A percentile compares a stretch with the other conserved stretches of the same genome.
phyloP scores from a whole-genome alignment of 352 stramenopile species.

The Pythium pectinolyticum region DNA sequence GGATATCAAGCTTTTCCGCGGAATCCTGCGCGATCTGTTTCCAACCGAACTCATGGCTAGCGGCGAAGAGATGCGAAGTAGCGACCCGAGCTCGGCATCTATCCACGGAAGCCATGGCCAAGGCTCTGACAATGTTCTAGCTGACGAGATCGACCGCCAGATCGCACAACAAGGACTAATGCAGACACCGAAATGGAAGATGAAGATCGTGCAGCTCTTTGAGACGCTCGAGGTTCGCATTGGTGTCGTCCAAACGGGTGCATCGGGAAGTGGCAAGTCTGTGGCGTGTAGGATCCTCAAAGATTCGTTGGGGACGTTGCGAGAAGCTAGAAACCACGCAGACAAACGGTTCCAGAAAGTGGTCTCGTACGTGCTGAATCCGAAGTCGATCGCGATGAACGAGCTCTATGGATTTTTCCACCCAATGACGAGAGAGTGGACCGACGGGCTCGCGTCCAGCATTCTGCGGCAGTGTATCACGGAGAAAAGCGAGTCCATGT shows the following conservation, averaged over 20 bases:
- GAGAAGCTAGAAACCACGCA: slow-evolving; percentile 44
- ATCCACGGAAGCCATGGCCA: neutral
- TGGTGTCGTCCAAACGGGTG: slow-evolving; percentile 80
- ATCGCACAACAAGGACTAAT: slow-evolving; percentile 62
- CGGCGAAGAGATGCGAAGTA: neutral
- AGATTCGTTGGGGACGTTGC: slow-evolving; percentile 47
- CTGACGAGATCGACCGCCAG: slow-evolving; percentile 69
- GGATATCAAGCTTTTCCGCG: slow-evolving; percentile 87
- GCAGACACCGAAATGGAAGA: slow-evolving; percentile 65
- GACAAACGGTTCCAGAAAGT: slow-evolving; percentile 61
- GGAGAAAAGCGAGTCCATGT: slow-evolving; percentile 55
- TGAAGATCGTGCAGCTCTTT: slow-evolving; percentile 91
- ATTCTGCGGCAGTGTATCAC: slow-evolving; percentile 74
- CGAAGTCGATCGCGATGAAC: slow-evolving; percentile 76
- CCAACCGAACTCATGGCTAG: slow-evolving; percentile 36
- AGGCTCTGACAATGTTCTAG: neutral
- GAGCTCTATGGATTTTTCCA: slow-evolving; percentile 89
- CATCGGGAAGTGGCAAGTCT: slow-evolving; percentile 75
- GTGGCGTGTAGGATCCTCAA: slow-evolving; percentile 46
- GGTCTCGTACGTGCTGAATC: slow-evolving; percentile 66
- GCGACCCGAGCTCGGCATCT: neutral
- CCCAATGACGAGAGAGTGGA: slow-evolving; percentile 81
- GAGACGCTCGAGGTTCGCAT: slow-evolving; percentile 91
- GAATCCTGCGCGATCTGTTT: slow-evolving; percentile 89
- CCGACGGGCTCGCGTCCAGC: slow-evolving; percentile 72